Conservation (phyloP, 768 basidiomycete species). For the Russula brevipes region DNA sequence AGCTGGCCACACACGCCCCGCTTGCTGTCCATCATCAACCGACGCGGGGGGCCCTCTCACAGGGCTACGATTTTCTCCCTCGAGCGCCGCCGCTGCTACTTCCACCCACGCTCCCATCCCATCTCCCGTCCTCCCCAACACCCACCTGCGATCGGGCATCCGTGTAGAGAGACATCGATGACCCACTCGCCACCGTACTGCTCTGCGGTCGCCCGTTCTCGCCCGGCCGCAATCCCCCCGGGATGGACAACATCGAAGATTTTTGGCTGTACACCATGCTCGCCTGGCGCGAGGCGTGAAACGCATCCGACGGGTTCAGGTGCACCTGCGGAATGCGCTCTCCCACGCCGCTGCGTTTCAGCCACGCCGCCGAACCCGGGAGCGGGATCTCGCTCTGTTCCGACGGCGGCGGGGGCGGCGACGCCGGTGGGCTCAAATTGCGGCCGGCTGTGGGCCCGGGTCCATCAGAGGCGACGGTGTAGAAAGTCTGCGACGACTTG, state of each 20-base stretch:
- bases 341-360: constrained; percentile 12
- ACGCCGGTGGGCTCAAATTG: background rate
- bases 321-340: constrained; percentile 15
- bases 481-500: constrained; percentile 19
- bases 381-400: constrained; percentile 16
- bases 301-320: background rate
- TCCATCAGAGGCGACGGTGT: constrained; percentile 7
- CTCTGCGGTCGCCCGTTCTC: constrained; percentile 5
- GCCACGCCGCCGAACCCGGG: background rate
- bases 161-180: constrained; percentile 22
- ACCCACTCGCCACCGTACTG: constrained; percentile 16
- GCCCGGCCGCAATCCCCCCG: background rate
- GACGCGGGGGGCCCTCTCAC: background rate
- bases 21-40: background rate
- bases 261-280: constrained; percentile 18
- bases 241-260: background rate
- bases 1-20: background rate
- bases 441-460: background rate
- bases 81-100: background rate
- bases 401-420: background rate
- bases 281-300: constrained; percentile 17
- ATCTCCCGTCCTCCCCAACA: constrained; percentile 13
- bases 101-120: constrained; percentile 5
- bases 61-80: constrained; percentile 5
- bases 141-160: constrained; percentile 22